A percentile compares a stretch with the other conserved stretches of the same genome.
Evolutionary conservation across 495 filamentous ascomycete species (phyloP).

Genomic region (Aspergillus bertholletiae): DNA sequence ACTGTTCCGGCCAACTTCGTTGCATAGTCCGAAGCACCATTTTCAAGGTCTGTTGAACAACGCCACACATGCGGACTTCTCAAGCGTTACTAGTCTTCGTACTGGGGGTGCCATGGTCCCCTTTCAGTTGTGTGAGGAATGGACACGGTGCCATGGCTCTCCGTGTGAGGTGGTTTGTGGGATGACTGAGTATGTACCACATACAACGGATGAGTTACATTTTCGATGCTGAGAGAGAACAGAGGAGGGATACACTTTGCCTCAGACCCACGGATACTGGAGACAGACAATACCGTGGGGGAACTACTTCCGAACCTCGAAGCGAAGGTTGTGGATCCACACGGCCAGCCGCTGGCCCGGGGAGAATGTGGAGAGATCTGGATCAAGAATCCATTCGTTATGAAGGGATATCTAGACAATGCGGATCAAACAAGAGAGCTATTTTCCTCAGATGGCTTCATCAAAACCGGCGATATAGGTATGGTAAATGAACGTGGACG

Average conservation of each 20-base stretch:
- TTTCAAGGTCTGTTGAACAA: neutral
- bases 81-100: neutral
- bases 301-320: neutral
- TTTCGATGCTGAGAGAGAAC: neutral
- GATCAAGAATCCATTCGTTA: neutral
- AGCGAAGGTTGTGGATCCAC: neutral
- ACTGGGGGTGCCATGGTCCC: neutral
- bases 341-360: neutral
- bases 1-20: neutral
- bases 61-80: neutral
- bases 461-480: neutral
- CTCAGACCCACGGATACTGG: neutral
- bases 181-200: neutral
- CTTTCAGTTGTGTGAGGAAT: neutral
- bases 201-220: neutral
- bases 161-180: neutral
- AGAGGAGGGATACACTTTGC: neutral
- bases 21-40: neutral
- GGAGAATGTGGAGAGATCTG: neutral
- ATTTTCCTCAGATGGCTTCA: neutral
- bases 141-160: neutral
- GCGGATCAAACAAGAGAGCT: neutral
- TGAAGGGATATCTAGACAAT: neutral
- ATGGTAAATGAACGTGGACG: neutral
- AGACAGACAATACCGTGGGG: neutral